Evolutionary conservation across 495 filamentous ascomycete genomes (phyloP).

Genomic region (Aspergillus funiculosus): DNA sequence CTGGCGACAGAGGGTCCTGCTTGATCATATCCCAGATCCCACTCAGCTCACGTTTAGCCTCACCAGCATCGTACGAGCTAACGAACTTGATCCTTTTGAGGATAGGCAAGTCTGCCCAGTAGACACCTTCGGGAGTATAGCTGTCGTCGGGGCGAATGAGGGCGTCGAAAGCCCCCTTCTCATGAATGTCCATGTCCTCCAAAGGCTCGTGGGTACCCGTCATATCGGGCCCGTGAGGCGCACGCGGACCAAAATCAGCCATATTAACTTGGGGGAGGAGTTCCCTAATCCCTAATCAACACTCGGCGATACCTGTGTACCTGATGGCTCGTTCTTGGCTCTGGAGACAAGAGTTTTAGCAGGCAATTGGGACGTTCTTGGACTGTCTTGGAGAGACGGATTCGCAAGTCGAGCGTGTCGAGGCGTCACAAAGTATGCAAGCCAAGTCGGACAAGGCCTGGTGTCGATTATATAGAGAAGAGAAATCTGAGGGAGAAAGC

Average conservation of each 20-base stretch:
- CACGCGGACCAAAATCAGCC: constrained; percentile 50
- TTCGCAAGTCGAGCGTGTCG: constrained; percentile 13
- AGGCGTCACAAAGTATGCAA: constrained; percentile 21
- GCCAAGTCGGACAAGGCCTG: constrained; percentile 23
- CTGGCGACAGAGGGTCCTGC: constrained; percentile 68
- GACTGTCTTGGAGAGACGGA: neutral
- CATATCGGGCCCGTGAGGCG: constrained; percentile 53
- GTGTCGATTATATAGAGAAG: constrained; percentile 20
- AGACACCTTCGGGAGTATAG: constrained; percentile 70
- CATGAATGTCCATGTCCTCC: constrained; percentile 53
- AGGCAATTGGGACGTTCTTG: constrained; percentile 11
- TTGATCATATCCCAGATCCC: constrained; percentile 72
- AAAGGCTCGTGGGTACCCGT: constrained; percentile 45
- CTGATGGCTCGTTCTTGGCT: constrained; percentile 10
- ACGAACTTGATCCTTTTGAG: constrained; percentile 65
- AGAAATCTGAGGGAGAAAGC: constrained; percentile 22
- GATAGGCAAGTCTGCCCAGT: constrained; percentile 81
- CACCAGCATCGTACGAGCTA: constrained; percentile 56
- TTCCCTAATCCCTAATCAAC: neutral
- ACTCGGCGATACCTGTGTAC: neutral
- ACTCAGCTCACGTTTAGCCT: constrained; percentile 57
- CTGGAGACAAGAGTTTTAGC: constrained; percentile 10
- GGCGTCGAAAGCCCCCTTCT: constrained; percentile 65
- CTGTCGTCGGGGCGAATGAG: constrained; percentile 77
- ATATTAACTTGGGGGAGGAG: constrained; percentile 24